These are phyloP conservation scores for Psilocybe subaeruginosa DNA, from an alignment of 768 basidiomycete genomes.

Conservation along the genomic window DNA sequence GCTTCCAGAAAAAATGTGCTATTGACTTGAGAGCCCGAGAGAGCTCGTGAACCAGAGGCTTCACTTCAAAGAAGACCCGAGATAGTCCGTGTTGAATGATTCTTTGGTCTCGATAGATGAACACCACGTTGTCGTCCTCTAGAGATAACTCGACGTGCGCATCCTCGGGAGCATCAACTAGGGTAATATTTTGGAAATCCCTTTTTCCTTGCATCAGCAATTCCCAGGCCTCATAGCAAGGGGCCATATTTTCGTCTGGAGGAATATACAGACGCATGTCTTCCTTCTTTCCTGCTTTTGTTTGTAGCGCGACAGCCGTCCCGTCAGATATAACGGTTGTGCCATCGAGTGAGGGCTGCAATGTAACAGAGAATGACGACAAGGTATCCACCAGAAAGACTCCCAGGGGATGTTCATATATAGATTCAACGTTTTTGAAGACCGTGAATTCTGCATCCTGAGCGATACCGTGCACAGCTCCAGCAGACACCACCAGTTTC, in stretches of 20 bases:
- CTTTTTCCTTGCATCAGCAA: conserved; percentile 1
- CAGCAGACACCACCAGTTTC: conserved; percentile 6
- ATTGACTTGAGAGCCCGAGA: conserved; percentile 8
- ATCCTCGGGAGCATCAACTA: conserved; percentile 10
- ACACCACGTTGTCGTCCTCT: conserved; percentile 5
- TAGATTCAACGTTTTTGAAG: not conserved
- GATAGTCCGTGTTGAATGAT: not conserved
- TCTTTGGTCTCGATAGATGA: not conserved
- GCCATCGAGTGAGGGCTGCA: not conserved
- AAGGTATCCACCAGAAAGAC: not conserved
- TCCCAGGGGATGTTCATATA: not conserved
- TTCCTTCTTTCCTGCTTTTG: conserved; percentile 8
- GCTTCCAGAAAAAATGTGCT: conserved; percentile 18
- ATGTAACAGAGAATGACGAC: not conserved
- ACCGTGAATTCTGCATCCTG: conserved; percentile 13
- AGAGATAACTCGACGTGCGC: conserved; percentile 14
- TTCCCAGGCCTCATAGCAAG: conserved; percentile 8
- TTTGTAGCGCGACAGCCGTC: conserved; percentile 10
- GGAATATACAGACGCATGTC: conserved; percentile 17
- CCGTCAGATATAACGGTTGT: not conserved
- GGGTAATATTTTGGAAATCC: conserved; percentile 6
- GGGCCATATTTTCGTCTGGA: conserved; percentile 4
- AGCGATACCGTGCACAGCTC: conserved; percentile 12
- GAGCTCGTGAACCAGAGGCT: conserved; percentile 8
- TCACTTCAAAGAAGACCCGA: conserved; percentile 8